Evolutionary conservation across 257 asterid species (phyloP), one percentile per base, ranked within the genome.

Genomic region (Scutellaria barbata): DNA sequence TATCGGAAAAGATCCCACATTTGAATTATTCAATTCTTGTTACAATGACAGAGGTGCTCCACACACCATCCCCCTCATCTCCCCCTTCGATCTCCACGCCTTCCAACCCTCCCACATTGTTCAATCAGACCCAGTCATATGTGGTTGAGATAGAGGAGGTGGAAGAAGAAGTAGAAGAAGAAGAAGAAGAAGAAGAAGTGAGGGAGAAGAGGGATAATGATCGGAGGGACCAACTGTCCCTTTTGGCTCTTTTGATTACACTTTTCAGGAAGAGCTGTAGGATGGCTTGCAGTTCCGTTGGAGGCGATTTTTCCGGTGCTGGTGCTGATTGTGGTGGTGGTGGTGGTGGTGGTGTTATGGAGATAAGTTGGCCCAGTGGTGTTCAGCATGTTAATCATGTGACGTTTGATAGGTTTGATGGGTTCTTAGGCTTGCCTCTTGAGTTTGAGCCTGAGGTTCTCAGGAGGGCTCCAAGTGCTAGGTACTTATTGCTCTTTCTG

Each of bases 371-470:
- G 97, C 97, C 97, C 0, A 86, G 91, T 20, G 84, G 89, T 80
- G 97, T 92, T 41, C 89, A 90, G 74, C 97, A 92, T 74, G 92
- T 92, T 40, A 88, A 89, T 50, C 97, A 92, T 67, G 97, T 92
- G 16, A 92, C 97, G 6, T 92, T 92, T 78, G 97, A 92, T 81
- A 83, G 97, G 80, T 92, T 92, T 69, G 85, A 92, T 86, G 97
- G 97, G 9, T 92, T 92, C 80, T 80, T 92, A 83, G 97, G 97
- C n/a, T 85, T 92, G 83, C 97, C 97, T 52, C 92, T 83, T 75
- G 97, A 92, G 77, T 92, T 92, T 80, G 97, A 92, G 77, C 97
- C 96, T 69, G 97, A 92, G 67, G 93, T 89, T 41, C 86, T 88
- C 39, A 82, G 85, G 76, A 86, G 96, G 77, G 89, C 97, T 68